Evolutionary conservation across 2,329 filamentous ascomycete genomes (phyloP).

Genomic region (Macrophomina phaseolina): DNA sequence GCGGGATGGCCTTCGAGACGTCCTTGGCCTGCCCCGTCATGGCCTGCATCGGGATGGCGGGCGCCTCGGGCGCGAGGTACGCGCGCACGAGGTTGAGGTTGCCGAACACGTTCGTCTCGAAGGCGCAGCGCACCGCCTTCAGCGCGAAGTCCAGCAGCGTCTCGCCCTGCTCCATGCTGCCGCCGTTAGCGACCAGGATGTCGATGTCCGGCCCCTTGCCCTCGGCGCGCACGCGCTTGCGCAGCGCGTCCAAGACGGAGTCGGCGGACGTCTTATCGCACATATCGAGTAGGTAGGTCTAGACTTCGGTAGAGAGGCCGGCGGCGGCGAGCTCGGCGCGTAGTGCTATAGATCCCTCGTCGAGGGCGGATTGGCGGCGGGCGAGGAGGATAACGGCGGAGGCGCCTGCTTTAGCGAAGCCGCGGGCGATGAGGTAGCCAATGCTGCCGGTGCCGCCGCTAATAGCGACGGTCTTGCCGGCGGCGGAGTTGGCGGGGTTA

Average conservation of each 20-base stretch:
- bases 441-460: constrained; percentile 40
- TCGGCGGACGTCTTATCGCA: background rate
- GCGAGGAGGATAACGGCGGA: constrained; percentile 47
- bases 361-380: constrained; percentile 42
- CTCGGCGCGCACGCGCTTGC: constrained; percentile 17
- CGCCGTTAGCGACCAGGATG: constrained; percentile 29
- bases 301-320: background rate
- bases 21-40: background rate
- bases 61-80: constrained; percentile 28
- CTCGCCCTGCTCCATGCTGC: constrained; percentile 3
- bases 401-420: constrained; percentile 49
- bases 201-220: constrained; percentile 8
- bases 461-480: constrained; percentile 39
- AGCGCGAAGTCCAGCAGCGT: constrained; percentile 19
- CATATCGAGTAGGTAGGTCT: constrained; percentile 28
- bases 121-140: background rate
- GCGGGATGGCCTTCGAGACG: background rate
- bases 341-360: constrained; percentile 24
- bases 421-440: constrained; percentile 34
- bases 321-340: background rate
- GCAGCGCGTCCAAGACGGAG: constrained; percentile 17
- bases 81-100: constrained; percentile 30
- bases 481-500: constrained; percentile 34
- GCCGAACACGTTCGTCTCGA: constrained; percentile 29
- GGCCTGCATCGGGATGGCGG: background rate